phyloP scores from a whole-genome alignment of 208 protist species.

The Balamuthia mandrillaris region DNA sequence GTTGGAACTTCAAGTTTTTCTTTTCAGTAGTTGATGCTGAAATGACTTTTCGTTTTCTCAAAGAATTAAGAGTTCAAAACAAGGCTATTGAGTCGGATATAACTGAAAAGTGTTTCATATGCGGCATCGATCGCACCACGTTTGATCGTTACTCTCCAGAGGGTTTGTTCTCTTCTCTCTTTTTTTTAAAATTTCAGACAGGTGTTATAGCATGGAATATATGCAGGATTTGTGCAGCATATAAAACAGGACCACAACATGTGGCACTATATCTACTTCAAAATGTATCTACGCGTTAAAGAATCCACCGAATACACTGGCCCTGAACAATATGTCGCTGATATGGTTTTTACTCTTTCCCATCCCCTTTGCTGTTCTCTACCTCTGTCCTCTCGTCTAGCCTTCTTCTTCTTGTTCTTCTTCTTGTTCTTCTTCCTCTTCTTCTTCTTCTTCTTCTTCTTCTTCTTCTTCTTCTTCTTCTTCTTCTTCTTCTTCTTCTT shows the following conservation, averaged over 20 bases:
- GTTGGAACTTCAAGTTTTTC: neutral
- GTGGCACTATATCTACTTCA: slow-evolving; percentile 91
- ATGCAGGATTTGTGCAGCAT: slow-evolving; percentile 80
- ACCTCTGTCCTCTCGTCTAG: too few species aligned
- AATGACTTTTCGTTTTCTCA: neutral
- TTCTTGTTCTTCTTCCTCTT: neutral
- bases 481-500: neutral
- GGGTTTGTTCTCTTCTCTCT: neutral
- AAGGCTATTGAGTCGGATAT: slow-evolving; percentile 64
- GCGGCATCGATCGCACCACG: slow-evolving; percentile 76
- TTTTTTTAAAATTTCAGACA: neutral
- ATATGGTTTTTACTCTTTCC: neutral
- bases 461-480: neutral
- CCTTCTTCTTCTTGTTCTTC: neutral
- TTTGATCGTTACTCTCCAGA: slow-evolving; percentile 71
- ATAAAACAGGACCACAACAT: slow-evolving; percentile 88
- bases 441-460: neutral
- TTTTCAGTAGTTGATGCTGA: too few species aligned
- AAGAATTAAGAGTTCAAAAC: neutral
- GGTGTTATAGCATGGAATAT: too few species aligned
- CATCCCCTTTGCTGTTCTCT: too few species aligned
- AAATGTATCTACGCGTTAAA: slow-evolving; percentile 58
- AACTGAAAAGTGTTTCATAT: slow-evolving; percentile 86
- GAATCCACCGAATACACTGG: neutral
- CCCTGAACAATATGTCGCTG: neutral